Conservation (phyloP, 306 rosid species). For the Vicia sativa region DNA sequence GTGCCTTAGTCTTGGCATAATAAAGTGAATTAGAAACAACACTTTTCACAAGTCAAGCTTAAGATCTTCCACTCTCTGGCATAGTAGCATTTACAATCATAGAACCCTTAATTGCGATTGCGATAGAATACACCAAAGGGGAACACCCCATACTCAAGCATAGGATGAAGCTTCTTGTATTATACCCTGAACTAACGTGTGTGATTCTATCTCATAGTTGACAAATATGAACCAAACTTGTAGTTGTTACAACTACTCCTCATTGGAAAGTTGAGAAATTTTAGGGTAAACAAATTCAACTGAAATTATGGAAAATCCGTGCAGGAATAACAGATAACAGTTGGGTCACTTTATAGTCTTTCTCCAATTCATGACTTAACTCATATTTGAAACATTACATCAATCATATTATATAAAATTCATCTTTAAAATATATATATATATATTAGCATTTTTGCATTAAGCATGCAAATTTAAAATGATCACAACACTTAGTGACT, state of each 20-base stretch:
- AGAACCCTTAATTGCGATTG: not conserved
- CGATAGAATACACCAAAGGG: conserved; percentile 2
- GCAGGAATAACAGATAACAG: conserved; percentile 22
- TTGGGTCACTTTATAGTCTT: not conserved
- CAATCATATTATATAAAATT: conserved; percentile 6
- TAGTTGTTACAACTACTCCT: conserved; percentile 8
- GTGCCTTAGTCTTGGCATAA: not conserved
- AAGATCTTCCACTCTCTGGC: conserved; percentile 11
- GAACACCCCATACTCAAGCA: not conserved
- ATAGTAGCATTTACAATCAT: conserved; percentile 5
- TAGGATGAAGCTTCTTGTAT: not conserved
- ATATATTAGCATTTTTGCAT: conserved; percentile 2
- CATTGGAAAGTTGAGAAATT: not conserved
- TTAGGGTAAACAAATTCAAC: conserved; percentile 6
- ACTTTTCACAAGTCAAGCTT: not conserved
- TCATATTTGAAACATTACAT: conserved; percentile 23
- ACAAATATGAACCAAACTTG: conserved; percentile 15
- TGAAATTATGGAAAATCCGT: conserved; percentile 24
- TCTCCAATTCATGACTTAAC: conserved; percentile 9
- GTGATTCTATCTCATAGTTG: conserved; percentile 4
- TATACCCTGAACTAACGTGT: conserved; percentile 16
- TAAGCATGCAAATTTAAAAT: conserved; percentile 13
- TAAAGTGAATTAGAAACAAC: conserved; percentile 13
- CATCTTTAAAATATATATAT: not conserved
- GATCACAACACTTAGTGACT: conserved; percentile 17